Percentiles rank a stretch among this genome's conserved stretches.
Evolutionary conservation across 257 asterid species (phyloP).

Genomic region (Apocynum venetum): DNA sequence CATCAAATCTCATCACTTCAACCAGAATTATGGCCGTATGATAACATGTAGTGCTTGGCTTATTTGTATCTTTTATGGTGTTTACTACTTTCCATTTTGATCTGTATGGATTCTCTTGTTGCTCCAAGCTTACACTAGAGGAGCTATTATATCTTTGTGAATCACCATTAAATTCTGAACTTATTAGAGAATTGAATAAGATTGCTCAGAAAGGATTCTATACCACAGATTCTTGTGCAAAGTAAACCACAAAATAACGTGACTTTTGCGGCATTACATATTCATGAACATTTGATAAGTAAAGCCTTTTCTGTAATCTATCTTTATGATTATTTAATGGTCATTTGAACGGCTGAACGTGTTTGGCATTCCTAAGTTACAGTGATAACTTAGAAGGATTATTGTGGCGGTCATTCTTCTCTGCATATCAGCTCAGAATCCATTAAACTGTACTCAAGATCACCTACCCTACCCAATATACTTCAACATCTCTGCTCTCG

Average conservation of each 20-base stretch:
- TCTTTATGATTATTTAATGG: not conserved
- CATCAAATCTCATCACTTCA: not conserved
- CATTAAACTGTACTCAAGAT: not conserved
- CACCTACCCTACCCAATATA: not conserved
- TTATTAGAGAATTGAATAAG: not conserved
- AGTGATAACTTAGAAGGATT: not conserved
- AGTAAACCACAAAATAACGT: not conserved
- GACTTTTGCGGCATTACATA: not conserved
- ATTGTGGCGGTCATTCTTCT: not conserved
- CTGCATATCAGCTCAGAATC: not conserved
- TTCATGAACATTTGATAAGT: not conserved
- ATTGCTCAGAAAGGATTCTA: not conserved
- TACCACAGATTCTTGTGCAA: not conserved
- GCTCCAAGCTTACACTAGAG: too few species aligned
- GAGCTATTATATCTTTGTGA: not conserved
- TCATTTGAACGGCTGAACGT: not conserved
- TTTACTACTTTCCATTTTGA: not conserved
- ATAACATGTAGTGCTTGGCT: not conserved
- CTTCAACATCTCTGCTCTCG: not conserved
- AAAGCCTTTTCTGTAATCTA: not conserved
- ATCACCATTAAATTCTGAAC: not conserved
- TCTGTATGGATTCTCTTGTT: too few species aligned
- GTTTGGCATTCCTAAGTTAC: not conserved
- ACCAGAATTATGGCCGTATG: not conserved
- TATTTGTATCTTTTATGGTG: not conserved